Percentiles rank a stretch among this genome's conserved stretches.
Conservation (phyloP, 352 stramenopile genomes). For the Phytopythium vexans region DNA sequence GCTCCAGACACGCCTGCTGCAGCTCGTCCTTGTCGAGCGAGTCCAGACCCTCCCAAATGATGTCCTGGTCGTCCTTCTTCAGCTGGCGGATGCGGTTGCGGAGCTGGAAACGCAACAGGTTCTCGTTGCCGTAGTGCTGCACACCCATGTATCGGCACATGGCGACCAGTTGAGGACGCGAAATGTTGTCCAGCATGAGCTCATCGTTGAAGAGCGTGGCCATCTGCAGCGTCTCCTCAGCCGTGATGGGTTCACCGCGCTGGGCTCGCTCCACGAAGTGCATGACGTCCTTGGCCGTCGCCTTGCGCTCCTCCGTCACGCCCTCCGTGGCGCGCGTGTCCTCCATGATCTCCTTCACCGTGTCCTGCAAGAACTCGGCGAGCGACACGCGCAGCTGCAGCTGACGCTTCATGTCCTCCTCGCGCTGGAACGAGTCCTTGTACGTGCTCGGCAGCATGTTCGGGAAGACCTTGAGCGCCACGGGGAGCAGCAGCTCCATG, state of each 20-base stretch:
- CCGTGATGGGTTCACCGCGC: slow-evolving; percentile 65
- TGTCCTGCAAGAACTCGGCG: slow-evolving; percentile 97
- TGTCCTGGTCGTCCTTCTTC: slow-evolving; percentile 98
- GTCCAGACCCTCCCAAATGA: slow-evolving; percentile 98
- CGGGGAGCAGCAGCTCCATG: slow-evolving; percentile 97
- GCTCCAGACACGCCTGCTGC: slow-evolving; percentile 94
- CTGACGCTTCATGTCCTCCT: slow-evolving; percentile 99
- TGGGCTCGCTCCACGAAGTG: slow-evolving; percentile 83
- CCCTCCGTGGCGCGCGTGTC: slow-evolving; percentile 78
- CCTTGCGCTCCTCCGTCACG: slow-evolving; percentile 72
- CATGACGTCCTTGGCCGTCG: slow-evolving; percentile 80
- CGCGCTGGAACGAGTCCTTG: slow-evolving; percentile 92
- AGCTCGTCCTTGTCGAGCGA: slow-evolving; percentile 98
- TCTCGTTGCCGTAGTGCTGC: slow-evolving; percentile 95
- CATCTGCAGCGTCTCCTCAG: slow-evolving; percentile 87
- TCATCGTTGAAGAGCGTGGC: slow-evolving; percentile 96
- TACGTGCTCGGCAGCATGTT: slow-evolving; percentile 99
- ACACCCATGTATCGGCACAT: slow-evolving; percentile 98
- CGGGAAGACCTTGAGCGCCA: slow-evolving; percentile 97
- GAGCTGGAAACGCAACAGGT: slow-evolving; percentile 95
- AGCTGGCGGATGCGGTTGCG: slow-evolving; percentile 91
- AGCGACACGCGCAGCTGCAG: slow-evolving; percentile 95
- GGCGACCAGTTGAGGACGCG: slow-evolving; percentile 94
- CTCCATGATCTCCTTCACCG: slow-evolving; percentile 89
- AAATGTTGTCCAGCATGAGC: slow-evolving; percentile 98